Evolutionary conservation across 805 yeast species (phyloP).

Genomic region (Candida chauliodis): DNA sequence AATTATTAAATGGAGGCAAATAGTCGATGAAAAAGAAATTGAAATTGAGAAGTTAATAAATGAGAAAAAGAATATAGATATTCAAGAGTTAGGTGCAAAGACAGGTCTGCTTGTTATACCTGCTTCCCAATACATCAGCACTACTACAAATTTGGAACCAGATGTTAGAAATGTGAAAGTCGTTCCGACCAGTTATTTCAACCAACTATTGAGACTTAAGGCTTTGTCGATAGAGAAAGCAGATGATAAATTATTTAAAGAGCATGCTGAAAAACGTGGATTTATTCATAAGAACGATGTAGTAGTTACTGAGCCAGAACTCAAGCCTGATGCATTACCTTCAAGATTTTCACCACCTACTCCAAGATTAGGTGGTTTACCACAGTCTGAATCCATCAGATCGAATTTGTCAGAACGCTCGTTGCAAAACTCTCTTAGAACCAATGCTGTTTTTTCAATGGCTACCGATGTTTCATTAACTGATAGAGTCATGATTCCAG

Average conservation of each 20-base stretch:
- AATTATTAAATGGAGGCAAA: background rate
- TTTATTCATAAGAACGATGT: slow-evolving; percentile 28
- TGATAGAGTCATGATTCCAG: slow-evolving; percentile 73
- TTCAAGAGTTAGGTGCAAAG: slow-evolving; percentile 40
- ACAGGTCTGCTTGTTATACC: slow-evolving; percentile 57
- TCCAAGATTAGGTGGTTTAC: slow-evolving; percentile 2
- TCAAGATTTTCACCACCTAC: slow-evolving; percentile 6
- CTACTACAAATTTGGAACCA: slow-evolving; percentile 54
- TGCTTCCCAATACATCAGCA: slow-evolving; percentile 55
- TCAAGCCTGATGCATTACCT: slow-evolving; percentile 18
- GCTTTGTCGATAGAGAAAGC: slow-evolving; percentile 42
- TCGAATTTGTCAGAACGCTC: slow-evolving; percentile 30
- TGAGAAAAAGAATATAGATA: slow-evolving; percentile 16
- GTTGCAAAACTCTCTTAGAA: slow-evolving; percentile 30
- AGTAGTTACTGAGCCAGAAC: slow-evolving; percentile 20
- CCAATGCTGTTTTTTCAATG: slow-evolving; percentile 37
- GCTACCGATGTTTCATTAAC: slow-evolving; percentile 64
- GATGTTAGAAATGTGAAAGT: slow-evolving; percentile 58
- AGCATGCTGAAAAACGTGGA: slow-evolving; percentile 50
- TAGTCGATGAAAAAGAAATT: slow-evolving; percentile 14
- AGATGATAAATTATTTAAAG: slow-evolving; percentile 41
- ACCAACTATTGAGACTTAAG: slow-evolving; percentile 49
- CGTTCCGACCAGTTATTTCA: slow-evolving; percentile 62
- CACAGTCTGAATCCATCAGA: slow-evolving; percentile 20
- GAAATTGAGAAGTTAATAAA: slow-evolving; percentile 14